Evolutionary conservation across 441 rosid genomes (phyloP).

Genomic region (Mallotus repandus): DNA sequence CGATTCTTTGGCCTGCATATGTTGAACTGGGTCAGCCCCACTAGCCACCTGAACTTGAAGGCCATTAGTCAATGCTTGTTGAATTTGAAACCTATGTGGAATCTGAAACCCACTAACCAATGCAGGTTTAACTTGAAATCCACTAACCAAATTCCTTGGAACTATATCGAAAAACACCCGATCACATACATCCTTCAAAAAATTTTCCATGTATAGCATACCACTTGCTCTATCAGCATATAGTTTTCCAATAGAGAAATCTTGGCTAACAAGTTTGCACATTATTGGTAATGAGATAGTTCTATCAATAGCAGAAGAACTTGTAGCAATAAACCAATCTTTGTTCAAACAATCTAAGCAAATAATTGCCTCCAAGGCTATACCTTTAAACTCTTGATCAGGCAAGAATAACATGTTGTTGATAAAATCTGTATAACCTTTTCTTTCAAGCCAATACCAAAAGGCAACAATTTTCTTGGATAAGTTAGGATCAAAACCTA

Average conservation of each 20-base stretch:
- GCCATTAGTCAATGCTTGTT: not conserved
- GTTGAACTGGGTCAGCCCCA: not conserved
- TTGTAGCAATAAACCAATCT: not conserved
- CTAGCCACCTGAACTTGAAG: not conserved
- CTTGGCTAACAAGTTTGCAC: slow-evolving; percentile 14
- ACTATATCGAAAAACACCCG: slow-evolving; percentile 12
- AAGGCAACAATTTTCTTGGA: slow-evolving; percentile 32
- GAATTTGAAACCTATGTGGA: not conserved
- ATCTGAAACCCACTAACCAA: not conserved
- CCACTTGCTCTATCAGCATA: not conserved
- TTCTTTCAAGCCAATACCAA: slow-evolving; percentile 35
- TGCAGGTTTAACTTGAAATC: not conserved
- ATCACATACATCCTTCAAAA: slow-evolving; percentile 12
- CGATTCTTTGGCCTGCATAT: not conserved
- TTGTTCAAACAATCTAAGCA: slow-evolving; percentile 17
- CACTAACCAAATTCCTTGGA: not conserved
- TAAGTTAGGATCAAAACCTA: not conserved
- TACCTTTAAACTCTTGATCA: not conserved
- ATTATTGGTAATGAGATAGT: slow-evolving; percentile 5
- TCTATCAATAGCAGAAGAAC: not conserved
- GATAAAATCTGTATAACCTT: slow-evolving; percentile 21
- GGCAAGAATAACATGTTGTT: slow-evolving; percentile 2
- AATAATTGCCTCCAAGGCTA: slow-evolving; percentile 18
- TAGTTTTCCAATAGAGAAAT: not conserved
- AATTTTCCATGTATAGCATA: not conserved